phyloP scores from a whole-genome alignment of 306 rosid genomes.

The Heteromeles arbutifolia region DNA sequence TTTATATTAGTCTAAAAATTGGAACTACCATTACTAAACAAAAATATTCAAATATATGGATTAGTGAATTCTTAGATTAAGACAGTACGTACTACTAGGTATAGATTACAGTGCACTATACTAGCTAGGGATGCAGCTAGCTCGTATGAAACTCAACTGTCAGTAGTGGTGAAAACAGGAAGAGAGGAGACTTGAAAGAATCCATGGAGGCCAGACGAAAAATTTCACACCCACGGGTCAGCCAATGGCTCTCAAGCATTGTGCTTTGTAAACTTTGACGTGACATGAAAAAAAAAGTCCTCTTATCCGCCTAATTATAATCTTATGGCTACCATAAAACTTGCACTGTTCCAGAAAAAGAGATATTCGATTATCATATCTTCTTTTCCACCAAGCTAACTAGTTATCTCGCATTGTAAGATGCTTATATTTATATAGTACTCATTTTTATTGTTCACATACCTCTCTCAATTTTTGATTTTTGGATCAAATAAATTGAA shows the following conservation, averaged over 20 bases:
- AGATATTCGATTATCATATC: no score
- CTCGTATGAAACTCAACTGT: constrained; percentile 21
- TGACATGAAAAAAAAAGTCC: constrained; percentile 9
- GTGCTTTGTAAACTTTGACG: constrained; percentile 28
- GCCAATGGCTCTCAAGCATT: constrained; percentile 32
- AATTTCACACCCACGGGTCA: constrained; percentile 8
- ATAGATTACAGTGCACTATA: no score
- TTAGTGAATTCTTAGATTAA: constrained; percentile 50
- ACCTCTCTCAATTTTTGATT: no score
- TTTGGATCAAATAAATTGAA: no score
- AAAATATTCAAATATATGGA: constrained; percentile 15
- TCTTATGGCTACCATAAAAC: neutral
- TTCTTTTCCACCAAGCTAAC: neutral
- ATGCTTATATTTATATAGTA: no score
- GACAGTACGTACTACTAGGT: neutral
- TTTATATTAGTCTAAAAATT: no score
- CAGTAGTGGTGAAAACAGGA: constrained; percentile 14
- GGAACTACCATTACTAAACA: neutral
- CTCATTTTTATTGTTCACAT: no score
- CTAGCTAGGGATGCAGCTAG: constrained; percentile 9
- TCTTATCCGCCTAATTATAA: constrained; percentile 19
- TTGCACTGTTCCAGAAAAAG: neutral
- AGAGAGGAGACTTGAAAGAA: neutral
- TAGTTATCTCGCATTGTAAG: no score
- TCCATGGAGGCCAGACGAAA: neutral